These are phyloP conservation scores for Apophysomyces elegans DNA, from an alignment of 371 early-diverging fungal species.

Conservation along the genomic window DNA sequence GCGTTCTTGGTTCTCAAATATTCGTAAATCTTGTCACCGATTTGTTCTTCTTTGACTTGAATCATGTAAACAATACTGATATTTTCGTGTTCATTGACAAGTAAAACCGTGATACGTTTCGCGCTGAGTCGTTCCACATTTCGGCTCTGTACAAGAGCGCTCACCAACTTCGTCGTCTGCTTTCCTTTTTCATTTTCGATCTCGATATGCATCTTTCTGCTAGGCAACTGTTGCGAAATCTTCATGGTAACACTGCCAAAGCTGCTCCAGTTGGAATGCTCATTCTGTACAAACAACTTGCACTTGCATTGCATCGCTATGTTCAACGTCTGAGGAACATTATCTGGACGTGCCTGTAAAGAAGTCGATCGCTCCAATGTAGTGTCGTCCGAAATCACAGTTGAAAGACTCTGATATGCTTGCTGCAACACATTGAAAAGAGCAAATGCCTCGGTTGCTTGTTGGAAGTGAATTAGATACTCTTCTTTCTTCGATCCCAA, in stretches of 20 bases:
- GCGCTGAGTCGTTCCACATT: conserved; percentile 40
- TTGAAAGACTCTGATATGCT: conserved; percentile 23
- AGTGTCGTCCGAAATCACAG: conserved; percentile 7
- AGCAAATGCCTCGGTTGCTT: conserved; percentile 36
- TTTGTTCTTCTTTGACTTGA: conserved; percentile 48
- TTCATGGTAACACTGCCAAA: conserved; percentile 41
- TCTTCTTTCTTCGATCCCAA: conserved; percentile 45
- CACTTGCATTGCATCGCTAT: conserved; percentile 48
- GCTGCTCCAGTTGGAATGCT: conserved; percentile 48
- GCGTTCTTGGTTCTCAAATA: conserved; percentile 43
- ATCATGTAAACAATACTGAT: conserved; percentile 53
- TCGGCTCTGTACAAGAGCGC: conserved; percentile 44
- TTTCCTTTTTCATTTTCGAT: conserved; percentile 48
- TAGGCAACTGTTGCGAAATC: conserved; percentile 47
- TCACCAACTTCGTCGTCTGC: conserved; percentile 33
- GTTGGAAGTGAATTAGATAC: conserved; percentile 46
- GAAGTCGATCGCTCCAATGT: neutral
- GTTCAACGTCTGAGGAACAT: conserved; percentile 45
- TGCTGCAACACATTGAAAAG: conserved; percentile 29
- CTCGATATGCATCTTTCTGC: conserved; percentile 45
- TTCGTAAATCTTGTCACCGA: conserved; percentile 42
- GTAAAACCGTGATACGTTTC: conserved; percentile 45
- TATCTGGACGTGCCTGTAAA: conserved; percentile 30
- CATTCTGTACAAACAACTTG: conserved; percentile 46
- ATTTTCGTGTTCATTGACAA: conserved; percentile 32